Percentiles rank a stretch among this genome's conserved stretches.
Conservation (phyloP, 176 grass and related monocot genomes). For the Aegilops speltoides region DNA sequence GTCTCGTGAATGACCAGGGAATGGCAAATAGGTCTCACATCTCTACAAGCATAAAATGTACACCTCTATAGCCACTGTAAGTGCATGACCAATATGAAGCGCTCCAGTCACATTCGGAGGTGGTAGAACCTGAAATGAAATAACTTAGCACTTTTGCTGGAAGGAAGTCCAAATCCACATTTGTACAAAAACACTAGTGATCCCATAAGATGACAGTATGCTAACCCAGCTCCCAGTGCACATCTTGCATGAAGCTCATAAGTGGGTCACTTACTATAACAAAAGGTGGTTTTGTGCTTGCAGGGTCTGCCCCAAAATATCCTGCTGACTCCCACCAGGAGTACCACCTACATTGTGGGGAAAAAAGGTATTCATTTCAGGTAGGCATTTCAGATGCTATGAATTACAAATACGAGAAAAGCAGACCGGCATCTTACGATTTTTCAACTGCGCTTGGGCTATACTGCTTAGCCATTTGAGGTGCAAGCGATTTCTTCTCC, state of each 20-base stretch:
- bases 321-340: background rate
- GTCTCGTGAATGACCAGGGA: background rate
- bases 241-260: background rate
- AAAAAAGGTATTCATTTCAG: background rate
- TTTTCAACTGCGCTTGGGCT: background rate
- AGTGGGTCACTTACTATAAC: background rate
- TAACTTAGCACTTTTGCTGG: background rate
- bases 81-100: conserved; percentile 17
- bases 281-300: conserved; percentile 1
- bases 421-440: background rate
- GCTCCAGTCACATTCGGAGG: conserved; percentile 24
- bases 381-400: background rate
- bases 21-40: background rate
- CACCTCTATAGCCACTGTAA: conserved; percentile 63
- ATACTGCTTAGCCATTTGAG: conserved; percentile 9
- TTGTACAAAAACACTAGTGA: background rate
- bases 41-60: background rate
- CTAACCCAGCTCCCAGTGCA: background rate
- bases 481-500: background rate
- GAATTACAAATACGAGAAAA: background rate
- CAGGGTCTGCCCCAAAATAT: conserved; percentile 11
- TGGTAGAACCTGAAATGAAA: conserved; percentile 14
- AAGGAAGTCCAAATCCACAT: background rate
- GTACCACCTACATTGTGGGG: background rate
- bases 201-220: background rate